Conservation (phyloP, 352 stramenopile genomes). For the Phytophthora sansomeana region DNA sequence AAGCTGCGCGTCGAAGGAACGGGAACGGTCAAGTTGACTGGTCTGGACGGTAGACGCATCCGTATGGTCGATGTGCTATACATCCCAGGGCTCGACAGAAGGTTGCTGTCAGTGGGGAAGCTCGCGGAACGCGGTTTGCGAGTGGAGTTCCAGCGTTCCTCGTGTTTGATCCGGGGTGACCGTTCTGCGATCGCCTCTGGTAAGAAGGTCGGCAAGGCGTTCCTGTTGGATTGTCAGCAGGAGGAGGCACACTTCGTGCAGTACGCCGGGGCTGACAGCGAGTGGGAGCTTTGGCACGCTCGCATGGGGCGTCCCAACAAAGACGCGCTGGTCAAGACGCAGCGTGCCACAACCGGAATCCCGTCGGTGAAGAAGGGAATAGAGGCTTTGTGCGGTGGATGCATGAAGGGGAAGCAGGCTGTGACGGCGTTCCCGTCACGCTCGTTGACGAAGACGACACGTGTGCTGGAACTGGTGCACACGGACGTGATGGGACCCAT, state of each 20-base stretch:
- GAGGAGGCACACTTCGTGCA: no score
- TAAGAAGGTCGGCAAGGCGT: no score
- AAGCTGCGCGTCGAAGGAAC: slow-evolving; percentile 10
- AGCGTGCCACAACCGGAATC: not conserved
- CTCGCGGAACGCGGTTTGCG: not conserved
- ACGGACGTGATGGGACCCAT: no score
- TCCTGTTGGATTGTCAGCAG: no score
- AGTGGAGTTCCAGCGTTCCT: no score
- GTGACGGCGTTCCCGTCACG: not conserved
- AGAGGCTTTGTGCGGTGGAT: not conserved
- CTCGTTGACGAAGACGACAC: not conserved
- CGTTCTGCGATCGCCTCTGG: no score
- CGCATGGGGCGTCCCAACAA: no score
- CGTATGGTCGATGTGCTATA: not conserved
- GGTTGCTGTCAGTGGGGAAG: no score
- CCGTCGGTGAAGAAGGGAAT: not conserved
- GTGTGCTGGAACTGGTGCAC: no score
- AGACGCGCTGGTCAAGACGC: not conserved
- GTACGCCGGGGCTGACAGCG: no score
- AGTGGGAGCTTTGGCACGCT: no score
- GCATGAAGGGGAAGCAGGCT: not conserved
- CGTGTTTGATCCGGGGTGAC: no score
- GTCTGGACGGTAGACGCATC: not conserved
- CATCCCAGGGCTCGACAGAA: not conserved
- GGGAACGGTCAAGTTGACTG: slow-evolving; percentile 11